These are phyloP conservation scores for Arthrinium puccinioides DNA, from an alignment of 2,329 filamentous ascomycete species.

Conservation along the genomic window DNA sequence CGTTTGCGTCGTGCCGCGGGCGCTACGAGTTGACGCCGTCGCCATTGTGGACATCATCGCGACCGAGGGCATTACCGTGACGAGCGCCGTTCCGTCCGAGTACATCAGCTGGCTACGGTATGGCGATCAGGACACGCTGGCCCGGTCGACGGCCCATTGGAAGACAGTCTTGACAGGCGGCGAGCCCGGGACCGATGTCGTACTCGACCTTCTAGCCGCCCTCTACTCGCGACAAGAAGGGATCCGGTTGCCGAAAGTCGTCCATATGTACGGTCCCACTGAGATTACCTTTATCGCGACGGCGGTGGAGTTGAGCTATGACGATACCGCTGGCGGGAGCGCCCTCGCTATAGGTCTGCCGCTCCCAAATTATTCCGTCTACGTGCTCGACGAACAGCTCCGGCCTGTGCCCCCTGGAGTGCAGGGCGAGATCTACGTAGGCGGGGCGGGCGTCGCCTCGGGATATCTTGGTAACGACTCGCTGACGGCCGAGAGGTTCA, in stretches of 20 bases:
- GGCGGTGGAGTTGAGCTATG: neutral
- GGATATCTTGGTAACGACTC: neutral
- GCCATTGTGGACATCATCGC: conserved; percentile 27
- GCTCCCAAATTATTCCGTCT: neutral
- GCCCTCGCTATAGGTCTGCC: neutral
- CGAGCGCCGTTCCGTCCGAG: conserved; percentile 32
- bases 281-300: conserved; percentile 12
- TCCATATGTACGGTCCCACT: conserved; percentile 23
- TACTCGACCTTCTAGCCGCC: conserved; percentile 6
- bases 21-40: conserved; percentile 23
- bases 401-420: neutral
- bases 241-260: neutral
- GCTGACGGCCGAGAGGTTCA: neutral
- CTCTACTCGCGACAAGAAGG: neutral
- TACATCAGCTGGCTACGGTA: conserved; percentile 23
- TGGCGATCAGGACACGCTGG: conserved; percentile 2
- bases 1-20: conserved; percentile 24
- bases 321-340: neutral
- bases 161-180: conserved; percentile 10
- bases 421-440: neutral
- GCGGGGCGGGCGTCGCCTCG: neutral
- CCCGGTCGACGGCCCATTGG: conserved; percentile 6
- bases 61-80: conserved; percentile 27
- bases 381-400: neutral
- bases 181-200: conserved; percentile 7